Conservation (phyloP, 2,329 filamentous ascomycete species). For the Parastagonospora nodorum region DNA sequence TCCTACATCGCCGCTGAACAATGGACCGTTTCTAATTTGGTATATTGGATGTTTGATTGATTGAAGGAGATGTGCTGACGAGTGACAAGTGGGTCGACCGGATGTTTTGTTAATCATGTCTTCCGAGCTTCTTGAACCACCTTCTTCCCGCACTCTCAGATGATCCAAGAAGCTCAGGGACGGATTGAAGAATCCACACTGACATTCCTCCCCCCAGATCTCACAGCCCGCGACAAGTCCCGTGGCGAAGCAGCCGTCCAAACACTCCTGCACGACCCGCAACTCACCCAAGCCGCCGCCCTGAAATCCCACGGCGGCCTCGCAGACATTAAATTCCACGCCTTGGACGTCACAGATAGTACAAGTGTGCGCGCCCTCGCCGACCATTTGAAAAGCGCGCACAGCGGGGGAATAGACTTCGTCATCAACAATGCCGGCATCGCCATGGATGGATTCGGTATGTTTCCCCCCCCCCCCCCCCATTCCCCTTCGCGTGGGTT, state of each 20-base stretch:
- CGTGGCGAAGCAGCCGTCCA: slow-evolving; percentile 56
- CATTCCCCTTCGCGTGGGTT: too few relatives aligned
- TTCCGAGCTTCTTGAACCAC: neutral
- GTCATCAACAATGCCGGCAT: slow-evolving; percentile 61
- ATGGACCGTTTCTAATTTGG: slow-evolving; percentile 56
- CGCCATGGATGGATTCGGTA: slow-evolving; percentile 54
- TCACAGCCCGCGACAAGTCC: slow-evolving; percentile 56
- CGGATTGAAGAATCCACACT: neutral
- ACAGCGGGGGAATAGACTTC: slow-evolving; percentile 57
- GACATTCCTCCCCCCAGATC: slow-evolving; percentile 29
- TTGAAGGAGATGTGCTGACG: too few relatives aligned
- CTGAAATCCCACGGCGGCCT: slow-evolving; percentile 44
- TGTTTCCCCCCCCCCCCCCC: too few relatives aligned
- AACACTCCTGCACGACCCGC: slow-evolving; percentile 50
- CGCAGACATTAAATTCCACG: slow-evolving; percentile 54
- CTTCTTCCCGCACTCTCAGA: too few relatives aligned
- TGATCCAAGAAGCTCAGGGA: too few relatives aligned
- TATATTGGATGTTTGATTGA: neutral
- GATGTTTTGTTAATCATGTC: neutral
- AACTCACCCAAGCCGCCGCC: slow-evolving; percentile 54
- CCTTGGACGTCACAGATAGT: slow-evolving; percentile 55
- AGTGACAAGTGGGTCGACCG: too few relatives aligned
- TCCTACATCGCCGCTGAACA: slow-evolving; percentile 54
- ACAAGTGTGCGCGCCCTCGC: slow-evolving; percentile 53
- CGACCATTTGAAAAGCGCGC: slow-evolving; percentile 49